Evolutionary conservation across 2,329 filamentous ascomycete genomes (phyloP), one percentile per base, ranked within the genome.

Genomic region (Cladosporium colombiae): DNA sequence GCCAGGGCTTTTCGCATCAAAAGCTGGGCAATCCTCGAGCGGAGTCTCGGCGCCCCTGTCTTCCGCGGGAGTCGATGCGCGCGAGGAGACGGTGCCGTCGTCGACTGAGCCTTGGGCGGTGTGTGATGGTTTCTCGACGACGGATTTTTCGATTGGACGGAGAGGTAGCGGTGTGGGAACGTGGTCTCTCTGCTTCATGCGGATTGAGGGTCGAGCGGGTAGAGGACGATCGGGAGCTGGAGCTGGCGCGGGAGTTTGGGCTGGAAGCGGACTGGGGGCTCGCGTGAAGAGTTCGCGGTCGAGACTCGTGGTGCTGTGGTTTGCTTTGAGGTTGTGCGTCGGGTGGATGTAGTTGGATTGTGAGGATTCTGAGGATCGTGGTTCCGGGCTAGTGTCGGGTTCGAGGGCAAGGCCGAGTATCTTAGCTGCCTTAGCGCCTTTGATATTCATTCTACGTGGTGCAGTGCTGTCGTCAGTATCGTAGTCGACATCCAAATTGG

Each of bases 361-460:
- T 33, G 52, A 55, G 52, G 52, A 55, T 29, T 55, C 52, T 11
- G 55, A 29, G 27, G 23, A 44, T 25, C 37, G 23, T n/a, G 35
- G 23, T 33, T 44, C 52, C 16, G n/a, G 10, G 11, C 23, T 46
- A 23, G n/a, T 46, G 7, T 40, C 2, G 52, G 21, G 10, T 11
- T 58, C 53, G 21, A 65, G n/a, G n/a, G 7, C 25, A 8, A 73
- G 64, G 10, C 71, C 72, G 37, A 75, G 71, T 35, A 74, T 65
- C 53, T 71, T 70, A 5, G 72, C 73, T 14, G 72, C 71, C 61
- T 74, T 74, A 23, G 68, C 68, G 35, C 71, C 71, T 31, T 72
- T 71, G 35, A 71, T 69, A 37, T 66, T 68, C 27, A 70, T 68
- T 53, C 65, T 66, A 21, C 67, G 66, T 4, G 66, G 67, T 18